phyloP scores from a whole-genome alignment of 2,329 filamentous ascomycete genomes.

The Balansia obtecta region DNA sequence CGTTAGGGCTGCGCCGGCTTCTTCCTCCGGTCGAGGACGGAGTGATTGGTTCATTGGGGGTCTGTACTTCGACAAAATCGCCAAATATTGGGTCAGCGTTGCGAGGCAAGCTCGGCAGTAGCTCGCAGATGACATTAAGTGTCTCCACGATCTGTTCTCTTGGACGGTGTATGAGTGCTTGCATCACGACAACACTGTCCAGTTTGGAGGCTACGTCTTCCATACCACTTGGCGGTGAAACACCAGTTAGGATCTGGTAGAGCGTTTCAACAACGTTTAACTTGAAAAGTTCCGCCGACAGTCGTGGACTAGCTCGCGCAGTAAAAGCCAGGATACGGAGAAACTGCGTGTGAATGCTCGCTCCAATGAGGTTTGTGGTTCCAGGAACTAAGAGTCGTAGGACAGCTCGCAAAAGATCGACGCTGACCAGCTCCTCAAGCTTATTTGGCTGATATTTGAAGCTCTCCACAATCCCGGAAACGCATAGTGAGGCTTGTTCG shows the following conservation, averaged over 20 bases:
- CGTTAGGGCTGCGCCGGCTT: conserved; percentile 43
- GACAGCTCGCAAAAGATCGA: conserved; percentile 73
- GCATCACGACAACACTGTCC: conserved; percentile 97
- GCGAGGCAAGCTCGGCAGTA: conserved; percentile 64
- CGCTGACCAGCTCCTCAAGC: conserved; percentile 83
- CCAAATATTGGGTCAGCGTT: conserved; percentile 30
- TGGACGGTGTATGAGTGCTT: conserved; percentile 88
- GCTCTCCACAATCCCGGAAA: conserved; percentile 92
- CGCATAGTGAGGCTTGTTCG: conserved; percentile 90
- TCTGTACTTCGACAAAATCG: conserved; percentile 32
- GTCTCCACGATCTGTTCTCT: conserved; percentile 96
- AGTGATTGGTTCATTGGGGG: conserved; percentile 26
- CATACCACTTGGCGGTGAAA: conserved; percentile 72
- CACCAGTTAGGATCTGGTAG: conserved; percentile 92
- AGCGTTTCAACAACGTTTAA: conserved; percentile 96
- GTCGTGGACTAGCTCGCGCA: conserved; percentile 71
- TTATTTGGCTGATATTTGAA: conserved; percentile 83
- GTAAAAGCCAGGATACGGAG: conserved; percentile 83
- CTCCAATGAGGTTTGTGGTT: conserved; percentile 87
- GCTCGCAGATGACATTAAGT: conserved; percentile 90
- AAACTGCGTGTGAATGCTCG: conserved; percentile 93
- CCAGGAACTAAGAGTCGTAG: conserved; percentile 82
- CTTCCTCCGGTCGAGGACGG: conserved; percentile 21
- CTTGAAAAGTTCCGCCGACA: conserved; percentile 85
- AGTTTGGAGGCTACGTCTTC: conserved; percentile 75